Conservation (phyloP, 805 yeast genomes). For the Spathaspora boniae region DNA sequence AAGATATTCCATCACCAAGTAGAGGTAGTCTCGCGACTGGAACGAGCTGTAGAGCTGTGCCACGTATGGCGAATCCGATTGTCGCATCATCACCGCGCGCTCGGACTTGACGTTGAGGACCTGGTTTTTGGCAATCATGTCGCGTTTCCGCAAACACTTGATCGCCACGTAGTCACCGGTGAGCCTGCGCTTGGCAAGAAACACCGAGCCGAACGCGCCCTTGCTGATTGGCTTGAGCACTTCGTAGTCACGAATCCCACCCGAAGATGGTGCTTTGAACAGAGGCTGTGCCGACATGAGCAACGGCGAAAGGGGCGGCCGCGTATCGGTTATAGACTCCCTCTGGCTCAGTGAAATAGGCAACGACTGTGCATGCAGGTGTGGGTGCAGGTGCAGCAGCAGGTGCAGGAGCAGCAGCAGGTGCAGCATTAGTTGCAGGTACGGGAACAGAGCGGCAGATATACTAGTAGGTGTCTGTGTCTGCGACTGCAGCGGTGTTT, state of each 20-base stretch:
- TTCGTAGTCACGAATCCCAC: conserved; percentile 84
- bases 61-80: conserved; percentile 87
- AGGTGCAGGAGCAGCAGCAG: no score
- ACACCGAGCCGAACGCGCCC: conserved; percentile 97
- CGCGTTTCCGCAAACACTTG: conserved; percentile 85
- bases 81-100: conserved; percentile 97
- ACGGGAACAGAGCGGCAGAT: conserved; percentile 12
- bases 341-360: conserved; percentile 6
- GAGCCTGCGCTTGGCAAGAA: conserved; percentile 71
- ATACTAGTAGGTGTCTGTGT: conserved; percentile 27
- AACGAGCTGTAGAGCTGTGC: conserved; percentile 86
- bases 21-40: conserved; percentile 82
- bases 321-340: conserved; percentile 15
- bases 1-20: conserved; percentile 92
- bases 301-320: conserved; percentile 78
- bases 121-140: conserved; percentile 97
- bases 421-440: no score
- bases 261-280: conserved; percentile 47
- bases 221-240: conserved; percentile 89
- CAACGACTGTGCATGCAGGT: conserved; percentile 4
- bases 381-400: no score
- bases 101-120: conserved; percentile 92
- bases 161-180: conserved; percentile 97
- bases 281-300: conserved; percentile 64
- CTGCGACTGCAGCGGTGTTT: no score